phyloP scores from a whole-genome alignment of 2,329 filamentous ascomycete species.

The Anthostomella pinea region DNA sequence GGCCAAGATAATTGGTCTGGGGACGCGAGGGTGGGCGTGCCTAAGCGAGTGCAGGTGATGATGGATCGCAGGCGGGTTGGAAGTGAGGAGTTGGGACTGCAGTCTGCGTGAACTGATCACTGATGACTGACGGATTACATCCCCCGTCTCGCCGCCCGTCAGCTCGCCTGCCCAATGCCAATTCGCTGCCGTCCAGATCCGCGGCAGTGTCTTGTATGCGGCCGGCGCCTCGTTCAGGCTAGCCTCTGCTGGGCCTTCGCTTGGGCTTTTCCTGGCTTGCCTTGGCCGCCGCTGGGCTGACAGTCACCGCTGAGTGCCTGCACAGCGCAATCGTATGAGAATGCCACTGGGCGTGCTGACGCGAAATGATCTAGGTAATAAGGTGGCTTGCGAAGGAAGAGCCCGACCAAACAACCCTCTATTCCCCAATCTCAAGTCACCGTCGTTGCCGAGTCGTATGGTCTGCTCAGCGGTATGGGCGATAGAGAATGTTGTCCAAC shows the following conservation, averaged over 20 bases:
- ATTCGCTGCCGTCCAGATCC: conserved; percentile 16
- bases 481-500: no score
- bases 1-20: conserved; percentile 25
- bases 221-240: conserved; percentile 14
- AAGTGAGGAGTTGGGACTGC: conserved; percentile 1
- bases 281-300: neutral
- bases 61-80: neutral
- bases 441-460: no score
- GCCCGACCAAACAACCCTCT: no score
- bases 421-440: no score
- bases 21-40: conserved; percentile 16
- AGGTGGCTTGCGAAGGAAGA: no score
- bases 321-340: no score
- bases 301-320: no score
- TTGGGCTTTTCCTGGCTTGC: no score
- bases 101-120: neutral
- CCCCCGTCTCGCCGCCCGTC: conserved; percentile 9
- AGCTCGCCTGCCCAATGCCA: conserved; percentile 6
- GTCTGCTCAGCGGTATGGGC: no score
- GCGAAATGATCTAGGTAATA: no score
- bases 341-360: no score
- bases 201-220: conserved; percentile 20
- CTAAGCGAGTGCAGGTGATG: conserved; percentile 25
- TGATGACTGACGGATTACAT: neutral
- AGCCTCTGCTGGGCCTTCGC: conserved; percentile 5